Evolutionary conservation across 2,329 filamentous ascomycete species (phyloP).

Genomic region (Lasiodiplodia sp.): DNA sequence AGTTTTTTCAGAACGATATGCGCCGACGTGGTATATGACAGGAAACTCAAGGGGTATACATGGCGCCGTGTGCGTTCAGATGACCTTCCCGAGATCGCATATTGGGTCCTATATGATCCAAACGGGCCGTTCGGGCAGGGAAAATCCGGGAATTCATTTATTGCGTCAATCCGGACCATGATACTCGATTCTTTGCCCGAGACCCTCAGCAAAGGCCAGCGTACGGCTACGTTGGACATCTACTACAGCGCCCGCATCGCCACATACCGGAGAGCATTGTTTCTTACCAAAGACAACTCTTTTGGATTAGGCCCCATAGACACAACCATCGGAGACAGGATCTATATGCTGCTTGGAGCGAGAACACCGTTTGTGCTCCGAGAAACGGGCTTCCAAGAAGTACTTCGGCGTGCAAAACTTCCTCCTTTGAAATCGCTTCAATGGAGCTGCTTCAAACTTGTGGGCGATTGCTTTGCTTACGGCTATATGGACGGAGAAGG

Average conservation of each 20-base stretch:
- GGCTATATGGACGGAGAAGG: background rate
- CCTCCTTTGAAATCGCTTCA: background rate
- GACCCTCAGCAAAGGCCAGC: accelerated
- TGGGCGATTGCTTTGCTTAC: background rate
- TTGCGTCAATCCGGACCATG: background rate
- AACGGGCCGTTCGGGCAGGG: accelerated
- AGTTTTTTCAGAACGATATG: background rate
- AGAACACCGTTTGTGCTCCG: background rate
- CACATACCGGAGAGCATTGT: background rate
- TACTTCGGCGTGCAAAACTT: no score
- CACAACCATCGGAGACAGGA: background rate
- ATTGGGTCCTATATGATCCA: background rate
- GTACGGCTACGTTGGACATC: background rate
- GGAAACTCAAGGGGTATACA: no score
- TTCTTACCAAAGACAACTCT: background rate
- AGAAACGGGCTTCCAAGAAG: background rate
- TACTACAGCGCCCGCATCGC: background rate
- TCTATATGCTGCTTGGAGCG: background rate
- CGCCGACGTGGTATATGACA: background rate
- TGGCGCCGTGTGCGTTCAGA: background rate
- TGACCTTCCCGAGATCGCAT: background rate
- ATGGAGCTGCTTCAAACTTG: background rate
- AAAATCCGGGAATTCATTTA: accelerated
- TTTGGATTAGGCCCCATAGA: background rate
- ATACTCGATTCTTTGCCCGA: background rate